These are phyloP conservation scores for Zarea fungicola DNA, from an alignment of 2,329 filamentous ascomycete genomes.

Conservation along the genomic window DNA sequence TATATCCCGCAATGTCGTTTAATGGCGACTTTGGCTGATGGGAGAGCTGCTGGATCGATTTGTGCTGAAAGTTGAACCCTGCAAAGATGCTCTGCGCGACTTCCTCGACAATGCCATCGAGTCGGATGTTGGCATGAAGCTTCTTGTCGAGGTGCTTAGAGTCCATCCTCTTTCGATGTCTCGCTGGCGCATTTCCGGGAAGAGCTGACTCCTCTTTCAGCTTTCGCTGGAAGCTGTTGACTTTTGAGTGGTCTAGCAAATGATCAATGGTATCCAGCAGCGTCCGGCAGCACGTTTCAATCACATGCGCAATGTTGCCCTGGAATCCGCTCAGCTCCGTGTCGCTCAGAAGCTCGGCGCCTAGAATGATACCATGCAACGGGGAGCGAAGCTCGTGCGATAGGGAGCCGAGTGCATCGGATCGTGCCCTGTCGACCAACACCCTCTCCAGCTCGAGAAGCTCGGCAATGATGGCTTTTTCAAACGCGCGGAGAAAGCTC, in stretches of 20 bases:
- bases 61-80: slow-evolving; percentile 34
- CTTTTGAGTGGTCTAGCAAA: slow-evolving; percentile 50
- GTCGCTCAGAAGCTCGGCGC: slow-evolving; percentile 47
- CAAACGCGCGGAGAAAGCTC: slow-evolving; percentile 40
- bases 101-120: slow-evolving; percentile 40
- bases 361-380: slow-evolving; percentile 54
- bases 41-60: slow-evolving; percentile 9
- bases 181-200: neutral
- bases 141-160: slow-evolving; percentile 19
- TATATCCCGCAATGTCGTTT: neutral
- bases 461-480: slow-evolving; percentile 49
- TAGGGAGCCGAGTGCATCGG: slow-evolving; percentile 54
- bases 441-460: slow-evolving; percentile 35
- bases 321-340: slow-evolving; percentile 43
- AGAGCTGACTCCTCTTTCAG: neutral
- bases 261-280: slow-evolving; percentile 51
- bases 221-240: slow-evolving; percentile 33
- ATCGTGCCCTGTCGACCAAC: slow-evolving; percentile 38
- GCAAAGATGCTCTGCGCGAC: slow-evolving; percentile 43
- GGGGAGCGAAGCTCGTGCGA: slow-evolving; percentile 49
- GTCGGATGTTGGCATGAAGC: slow-evolving; percentile 24
- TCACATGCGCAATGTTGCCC: slow-evolving; percentile 40
- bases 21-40: neutral
- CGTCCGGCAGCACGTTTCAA: slow-evolving; percentile 46
- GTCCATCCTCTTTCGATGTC: slow-evolving; percentile 38